These are phyloP conservation scores for Cryptococcus sp. DNA, from an alignment of 1,284 basidiomycete species.

Conservation along the genomic window DNA sequence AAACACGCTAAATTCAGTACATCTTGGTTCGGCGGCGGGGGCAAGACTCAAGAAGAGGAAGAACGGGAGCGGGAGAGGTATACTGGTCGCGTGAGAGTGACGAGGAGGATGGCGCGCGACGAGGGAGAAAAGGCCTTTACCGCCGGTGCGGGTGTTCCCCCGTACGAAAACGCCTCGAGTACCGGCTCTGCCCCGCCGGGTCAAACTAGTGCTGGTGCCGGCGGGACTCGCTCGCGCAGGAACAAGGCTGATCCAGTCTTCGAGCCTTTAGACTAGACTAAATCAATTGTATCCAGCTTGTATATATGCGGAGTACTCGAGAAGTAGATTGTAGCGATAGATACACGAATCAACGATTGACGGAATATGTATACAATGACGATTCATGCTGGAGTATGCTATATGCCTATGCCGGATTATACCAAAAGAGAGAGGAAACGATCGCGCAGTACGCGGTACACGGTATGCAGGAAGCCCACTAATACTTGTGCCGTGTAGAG, in stretches of 20 bases:
- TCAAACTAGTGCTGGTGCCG: neutral
- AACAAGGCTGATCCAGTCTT: constrained; percentile 8
- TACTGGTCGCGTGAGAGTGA: constrained; percentile 37
- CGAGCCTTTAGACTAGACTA: constrained; percentile 9
- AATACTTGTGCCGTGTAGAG: constrained; percentile 54
- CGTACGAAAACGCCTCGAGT: neutral
- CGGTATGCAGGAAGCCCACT: constrained; percentile 3
- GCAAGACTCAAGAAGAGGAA: constrained; percentile 20
- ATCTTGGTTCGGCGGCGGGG: constrained; percentile 28
- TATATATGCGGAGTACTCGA: too few relatives aligned
- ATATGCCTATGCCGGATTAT: too few relatives aligned
- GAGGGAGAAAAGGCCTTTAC: constrained; percentile 31
- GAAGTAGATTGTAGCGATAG: too few relatives aligned
- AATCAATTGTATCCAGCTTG: neutral
- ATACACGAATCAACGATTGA: too few relatives aligned
- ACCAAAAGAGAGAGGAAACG: too few relatives aligned
- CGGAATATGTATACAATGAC: too few relatives aligned
- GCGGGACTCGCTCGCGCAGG: constrained; percentile 6
- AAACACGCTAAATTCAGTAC: constrained; percentile 18
- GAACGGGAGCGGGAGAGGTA: constrained; percentile 34
- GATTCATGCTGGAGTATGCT: too few relatives aligned
- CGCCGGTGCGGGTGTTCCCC: constrained; percentile 9
- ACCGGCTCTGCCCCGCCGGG: too few relatives aligned
- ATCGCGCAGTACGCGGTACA: neutral
- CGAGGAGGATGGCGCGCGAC: constrained; percentile 46